phyloP scores from a whole-genome alignment of 2,329 filamentous ascomycete genomes.

The Penicillium griseofulvum region DNA sequence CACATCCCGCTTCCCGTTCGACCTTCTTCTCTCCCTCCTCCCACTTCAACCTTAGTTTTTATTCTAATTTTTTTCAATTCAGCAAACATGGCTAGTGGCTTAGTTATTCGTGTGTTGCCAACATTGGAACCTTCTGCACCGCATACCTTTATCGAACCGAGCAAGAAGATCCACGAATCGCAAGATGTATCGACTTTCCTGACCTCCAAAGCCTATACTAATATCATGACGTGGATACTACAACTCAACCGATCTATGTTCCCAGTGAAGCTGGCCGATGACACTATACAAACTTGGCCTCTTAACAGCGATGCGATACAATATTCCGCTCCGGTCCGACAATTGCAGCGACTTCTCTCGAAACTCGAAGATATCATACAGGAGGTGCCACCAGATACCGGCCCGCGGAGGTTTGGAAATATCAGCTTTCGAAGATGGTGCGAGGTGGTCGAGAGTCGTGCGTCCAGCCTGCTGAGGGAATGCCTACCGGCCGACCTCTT shows the following conservation, averaged over 20 bases:
- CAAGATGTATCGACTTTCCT: slow-evolving; percentile 80
- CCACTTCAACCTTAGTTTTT: not conserved
- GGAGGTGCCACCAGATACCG: slow-evolving; percentile 77
- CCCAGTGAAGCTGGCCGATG: slow-evolving; percentile 56
- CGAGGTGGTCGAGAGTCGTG: slow-evolving; percentile 61
- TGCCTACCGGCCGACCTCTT: slow-evolving; percentile 54
- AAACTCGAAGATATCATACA: slow-evolving; percentile 66
- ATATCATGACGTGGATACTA: slow-evolving; percentile 81
- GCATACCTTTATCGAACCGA: slow-evolving; percentile 64
- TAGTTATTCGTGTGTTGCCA: slow-evolving; percentile 38
- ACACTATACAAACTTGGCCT: slow-evolving; percentile 50
- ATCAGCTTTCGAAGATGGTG: slow-evolving; percentile 85
- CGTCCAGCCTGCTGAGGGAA: slow-evolving; percentile 56
- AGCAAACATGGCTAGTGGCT: slow-evolving; percentile 20
- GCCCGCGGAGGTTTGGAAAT: slow-evolving; percentile 89
- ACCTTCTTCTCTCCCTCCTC: slow-evolving; percentile 1
- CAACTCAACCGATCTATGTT: slow-evolving; percentile 88
- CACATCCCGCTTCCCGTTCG: slow-evolving; percentile 15
- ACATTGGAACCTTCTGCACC: slow-evolving; percentile 48
- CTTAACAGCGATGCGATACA: slow-evolving; percentile 43
- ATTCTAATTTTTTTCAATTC: not conserved
- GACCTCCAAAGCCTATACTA: slow-evolving; percentile 75
- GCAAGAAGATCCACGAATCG: slow-evolving; percentile 81
- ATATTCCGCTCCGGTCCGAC: slow-evolving; percentile 58
- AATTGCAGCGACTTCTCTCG: slow-evolving; percentile 65